Evolutionary conservation across 768 basidiomycete genomes (phyloP).

Genomic region (Trametes gibbosa): DNA sequence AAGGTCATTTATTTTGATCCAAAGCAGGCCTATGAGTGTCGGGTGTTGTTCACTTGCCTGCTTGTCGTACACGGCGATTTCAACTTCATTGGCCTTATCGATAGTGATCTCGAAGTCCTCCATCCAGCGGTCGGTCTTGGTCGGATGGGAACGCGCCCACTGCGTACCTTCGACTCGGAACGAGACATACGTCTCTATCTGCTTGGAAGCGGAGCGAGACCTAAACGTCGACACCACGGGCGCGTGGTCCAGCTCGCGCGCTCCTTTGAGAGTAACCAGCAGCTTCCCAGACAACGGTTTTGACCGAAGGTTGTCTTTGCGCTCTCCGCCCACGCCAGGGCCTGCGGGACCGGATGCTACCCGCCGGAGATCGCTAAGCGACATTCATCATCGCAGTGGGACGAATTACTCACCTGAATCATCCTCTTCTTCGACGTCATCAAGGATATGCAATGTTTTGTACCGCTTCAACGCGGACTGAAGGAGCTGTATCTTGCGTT

Average conservation of each 20-base stretch:
- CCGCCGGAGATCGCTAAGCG: not conserved
- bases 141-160: slow-evolving; percentile 86
- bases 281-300: slow-evolving; percentile 94
- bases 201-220: slow-evolving; percentile 77
- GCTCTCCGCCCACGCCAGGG: slow-evolving; percentile 72
- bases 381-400: not conserved
- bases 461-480: slow-evolving; percentile 92
- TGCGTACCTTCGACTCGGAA: slow-evolving; percentile 97
- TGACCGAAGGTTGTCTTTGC: slow-evolving; percentile 88
- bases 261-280: slow-evolving; percentile 82
- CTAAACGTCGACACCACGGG: slow-evolving; percentile 62
- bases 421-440: slow-evolving; percentile 84
- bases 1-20: slow-evolving; percentile 92
- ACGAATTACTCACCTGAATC: slow-evolving; percentile 52
- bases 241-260: slow-evolving; percentile 93
- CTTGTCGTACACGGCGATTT: slow-evolving; percentile 94
- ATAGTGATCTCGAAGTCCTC: slow-evolving; percentile 96
- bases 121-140: slow-evolving; percentile 95
- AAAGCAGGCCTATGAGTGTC: slow-evolving; percentile 89
- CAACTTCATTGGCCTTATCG: slow-evolving; percentile 98
- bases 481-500: slow-evolving; percentile 93
- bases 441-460: slow-evolving; percentile 92
- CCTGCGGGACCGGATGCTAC: slow-evolving; percentile 35
- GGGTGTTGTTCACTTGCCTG: slow-evolving; percentile 77
- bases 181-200: slow-evolving; percentile 85